Evolutionary conservation across 306 rosid genomes (phyloP), one percentile per base, ranked within the genome.

Genomic region (Leucaena leucocephala): DNA sequence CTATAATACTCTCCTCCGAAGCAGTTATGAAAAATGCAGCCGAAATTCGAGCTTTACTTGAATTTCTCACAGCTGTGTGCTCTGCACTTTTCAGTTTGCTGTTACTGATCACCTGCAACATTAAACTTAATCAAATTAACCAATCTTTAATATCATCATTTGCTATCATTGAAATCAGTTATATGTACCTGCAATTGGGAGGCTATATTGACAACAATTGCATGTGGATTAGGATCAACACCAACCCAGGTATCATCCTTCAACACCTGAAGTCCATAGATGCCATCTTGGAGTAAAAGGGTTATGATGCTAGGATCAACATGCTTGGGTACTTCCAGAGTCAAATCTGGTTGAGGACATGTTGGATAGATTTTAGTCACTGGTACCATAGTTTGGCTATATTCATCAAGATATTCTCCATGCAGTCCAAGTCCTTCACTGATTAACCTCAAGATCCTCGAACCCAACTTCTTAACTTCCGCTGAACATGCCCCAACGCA

Each of bases 341-440:
- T 52, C 45, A 84, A 77, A 77, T 77, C 81, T 74, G 85, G 87
- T 17, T 84, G 71, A 3, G 87, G 87, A 17, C 82, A 84, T 16
- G 49, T 8, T 16, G 87, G 85, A 68, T 84, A 77, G 36, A 58
- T 71, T 73, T 77, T 68, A 12, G 62, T 45, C 16, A 13, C 0
- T 4, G 77, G 0, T 6, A 3, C 1, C 62, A 55, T 55, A 55
- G 62, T 19, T 55, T 55, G 62, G 62, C 62, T 55, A 8, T 55
- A 55, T 45, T 78, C 81, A 5, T 81, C 81, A 52, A 85, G 74
- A 74, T 68, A 85, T 10, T 62, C 78, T 36, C 17, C 2, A 22
- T 73, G 0, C 58, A 55, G 35, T 11, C 66, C 74, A 36, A 52
- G 58, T 4, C 69, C 81, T 68, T 78, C 68, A 3, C 75, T 68